Conservation (phyloP, 495 filamentous ascomycete species). For the Aspergillus hancockii region DNA sequence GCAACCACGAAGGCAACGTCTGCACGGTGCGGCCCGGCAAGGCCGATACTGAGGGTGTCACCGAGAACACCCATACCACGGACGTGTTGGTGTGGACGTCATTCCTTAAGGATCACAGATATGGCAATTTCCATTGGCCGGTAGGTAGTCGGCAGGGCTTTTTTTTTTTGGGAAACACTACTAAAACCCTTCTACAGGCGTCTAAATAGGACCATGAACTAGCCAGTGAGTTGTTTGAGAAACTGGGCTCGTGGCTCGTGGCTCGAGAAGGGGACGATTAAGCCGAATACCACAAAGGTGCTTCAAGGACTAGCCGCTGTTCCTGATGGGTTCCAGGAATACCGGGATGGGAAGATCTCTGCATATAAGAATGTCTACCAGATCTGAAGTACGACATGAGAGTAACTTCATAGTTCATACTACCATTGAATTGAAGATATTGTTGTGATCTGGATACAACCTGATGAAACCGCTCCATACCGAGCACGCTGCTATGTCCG, state of each 20-base stretch:
- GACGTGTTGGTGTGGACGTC: conserved; percentile 38
- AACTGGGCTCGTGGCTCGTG: conserved; percentile 30
- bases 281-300: conserved; percentile 19
- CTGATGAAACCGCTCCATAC: background rate
- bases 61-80: conserved; percentile 20
- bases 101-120: conserved; percentile 35
- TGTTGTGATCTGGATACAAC: background rate
- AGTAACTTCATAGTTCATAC: background rate
- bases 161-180: background rate
- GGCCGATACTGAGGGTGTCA: conserved; percentile 28
- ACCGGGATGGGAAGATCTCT: conserved; percentile 27
- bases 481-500: background rate
- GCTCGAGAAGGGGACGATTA: conserved; percentile 25
- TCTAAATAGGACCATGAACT: conserved; percentile 31
- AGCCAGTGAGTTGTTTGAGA: conserved; percentile 28
- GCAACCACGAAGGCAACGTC: conserved; percentile 12
- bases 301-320: conserved; percentile 23
- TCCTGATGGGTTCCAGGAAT: conserved; percentile 26
- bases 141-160: conserved; percentile 16
- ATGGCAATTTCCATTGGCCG: conserved; percentile 28
- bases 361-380: conserved; percentile 34
- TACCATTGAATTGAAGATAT: background rate
- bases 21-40: conserved; percentile 37
- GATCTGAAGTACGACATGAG: background rate
- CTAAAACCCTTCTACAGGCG: conserved; percentile 17